A percentile compares a stretch with the other conserved stretches of the same genome.
Conservation (phyloP, 2,329 filamentous ascomycete species). For the Colletotrichum trifolii region DNA sequence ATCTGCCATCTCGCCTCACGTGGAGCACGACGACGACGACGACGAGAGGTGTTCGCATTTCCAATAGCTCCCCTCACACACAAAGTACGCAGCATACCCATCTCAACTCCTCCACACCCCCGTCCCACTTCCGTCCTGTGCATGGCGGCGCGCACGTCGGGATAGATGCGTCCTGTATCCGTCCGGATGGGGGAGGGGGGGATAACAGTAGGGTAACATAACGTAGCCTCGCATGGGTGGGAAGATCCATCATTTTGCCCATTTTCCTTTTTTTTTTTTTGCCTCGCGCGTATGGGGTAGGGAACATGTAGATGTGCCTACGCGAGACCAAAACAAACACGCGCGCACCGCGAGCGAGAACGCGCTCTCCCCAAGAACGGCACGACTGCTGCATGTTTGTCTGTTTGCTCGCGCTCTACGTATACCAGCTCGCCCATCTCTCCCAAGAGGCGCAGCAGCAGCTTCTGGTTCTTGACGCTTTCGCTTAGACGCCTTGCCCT, state of each 20-base stretch:
- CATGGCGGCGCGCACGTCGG: slow-evolving; percentile 25
- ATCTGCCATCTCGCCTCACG: no score
- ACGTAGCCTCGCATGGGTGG: slow-evolving; percentile 29
- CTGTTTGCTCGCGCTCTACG: background rate
- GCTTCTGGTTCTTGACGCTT: no score
- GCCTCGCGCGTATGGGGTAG: background rate
- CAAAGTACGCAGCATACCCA: background rate
- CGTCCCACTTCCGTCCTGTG: slow-evolving; percentile 32
- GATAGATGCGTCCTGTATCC: slow-evolving; percentile 31
- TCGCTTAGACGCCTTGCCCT: background rate
- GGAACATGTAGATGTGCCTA: slow-evolving; percentile 31
- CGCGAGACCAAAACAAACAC: slow-evolving; percentile 21
- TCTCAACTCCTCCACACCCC: slow-evolving; percentile 5
- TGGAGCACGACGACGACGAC: no score
- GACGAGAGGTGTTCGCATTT: no score
- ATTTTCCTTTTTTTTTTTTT: no score
- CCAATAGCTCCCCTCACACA: background rate
- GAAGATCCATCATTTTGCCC: slow-evolving; percentile 18
- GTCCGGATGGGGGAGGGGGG: background rate
- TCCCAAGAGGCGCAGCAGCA: no score
- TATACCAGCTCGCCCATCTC: no score
- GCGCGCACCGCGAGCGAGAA: background rate
- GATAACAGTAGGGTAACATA: background rate
- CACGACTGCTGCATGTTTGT: slow-evolving; percentile 5
- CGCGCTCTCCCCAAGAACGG: background rate